phyloP scores from a whole-genome alignment of 2,329 filamentous ascomycete genomes.

The Ceratocystis variospora region DNA sequence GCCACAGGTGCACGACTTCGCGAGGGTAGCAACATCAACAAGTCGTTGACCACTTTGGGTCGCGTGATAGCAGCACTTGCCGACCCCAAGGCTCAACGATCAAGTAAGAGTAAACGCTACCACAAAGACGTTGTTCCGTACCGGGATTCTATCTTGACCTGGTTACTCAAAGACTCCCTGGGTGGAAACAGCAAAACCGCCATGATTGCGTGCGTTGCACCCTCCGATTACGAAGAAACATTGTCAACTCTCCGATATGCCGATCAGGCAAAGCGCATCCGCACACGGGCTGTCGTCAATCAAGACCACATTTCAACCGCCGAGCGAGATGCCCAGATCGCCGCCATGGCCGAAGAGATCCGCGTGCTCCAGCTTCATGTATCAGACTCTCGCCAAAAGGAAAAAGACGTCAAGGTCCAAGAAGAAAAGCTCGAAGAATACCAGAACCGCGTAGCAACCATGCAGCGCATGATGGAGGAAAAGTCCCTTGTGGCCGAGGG shows the following conservation, averaged over 20 bases:
- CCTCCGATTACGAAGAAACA: conserved; percentile 93
- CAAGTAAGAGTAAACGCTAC: conserved; percentile 35
- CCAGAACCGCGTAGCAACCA: conserved; percentile 72
- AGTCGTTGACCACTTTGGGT: conserved; percentile 88
- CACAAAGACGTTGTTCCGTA: conserved; percentile 63
- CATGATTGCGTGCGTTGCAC: conserved; percentile 96
- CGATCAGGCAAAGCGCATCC: conserved; percentile 94
- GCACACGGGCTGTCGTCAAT: conserved; percentile 86
- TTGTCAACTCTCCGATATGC: conserved; percentile 92
- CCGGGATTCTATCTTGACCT: conserved; percentile 68
- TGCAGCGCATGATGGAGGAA: conserved; percentile 96
- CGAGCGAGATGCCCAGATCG: conserved; percentile 85
- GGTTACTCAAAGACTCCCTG: conserved; percentile 89
- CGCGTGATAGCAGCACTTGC: conserved; percentile 87
- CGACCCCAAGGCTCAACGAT: conserved; percentile 39
- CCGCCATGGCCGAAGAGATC: conserved; percentile 91
- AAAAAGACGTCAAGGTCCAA: conserved; percentile 63
- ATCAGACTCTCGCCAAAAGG: conserved; percentile 49
- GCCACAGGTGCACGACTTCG: conserved; percentile 81
- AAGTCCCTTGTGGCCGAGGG: conserved; percentile 76
- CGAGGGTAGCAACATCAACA: conserved; percentile 98
- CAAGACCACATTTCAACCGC: conserved; percentile 87
- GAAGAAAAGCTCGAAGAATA: conserved; percentile 88
- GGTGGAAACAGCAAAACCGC: conserved; percentile 97
- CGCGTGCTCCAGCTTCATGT: conserved; percentile 66